Conservation (phyloP, 345 rosid species). For the Abelmoschus esculentus region DNA sequence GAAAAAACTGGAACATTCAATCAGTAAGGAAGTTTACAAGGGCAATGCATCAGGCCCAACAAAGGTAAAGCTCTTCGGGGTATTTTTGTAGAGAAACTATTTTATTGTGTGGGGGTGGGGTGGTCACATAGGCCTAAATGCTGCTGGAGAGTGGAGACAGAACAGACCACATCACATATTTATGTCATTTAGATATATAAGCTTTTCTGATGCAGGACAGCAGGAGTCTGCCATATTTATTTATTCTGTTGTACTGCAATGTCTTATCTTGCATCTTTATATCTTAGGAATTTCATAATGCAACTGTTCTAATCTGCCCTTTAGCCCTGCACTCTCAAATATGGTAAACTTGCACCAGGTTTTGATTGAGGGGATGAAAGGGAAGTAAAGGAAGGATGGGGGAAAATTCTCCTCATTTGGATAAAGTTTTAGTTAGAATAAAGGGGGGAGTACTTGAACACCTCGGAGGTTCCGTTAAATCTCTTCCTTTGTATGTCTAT, state of each 20-base stretch:
- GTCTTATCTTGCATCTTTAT: not conserved
- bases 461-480: not conserved
- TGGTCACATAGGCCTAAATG: not conserved
- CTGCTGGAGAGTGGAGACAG: not conserved
- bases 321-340: not conserved
- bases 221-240: not conserved
- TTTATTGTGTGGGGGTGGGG: not conserved
- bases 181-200: not conserved
- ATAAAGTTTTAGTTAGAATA: not conserved
- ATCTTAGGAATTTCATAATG: not conserved
- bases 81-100: not conserved
- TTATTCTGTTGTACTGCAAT: not conserved
- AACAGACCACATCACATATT: not conserved
- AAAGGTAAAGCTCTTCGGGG: constrained; percentile 26
- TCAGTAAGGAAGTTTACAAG: constrained; percentile 92
- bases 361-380: not conserved
- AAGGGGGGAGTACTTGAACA: not conserved
- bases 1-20: constrained; percentile 74
- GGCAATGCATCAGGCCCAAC: constrained; percentile 99
- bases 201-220: not conserved
- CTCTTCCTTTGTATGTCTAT: not conserved
- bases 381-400: too few relatives aligned
- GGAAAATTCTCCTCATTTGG: not conserved
- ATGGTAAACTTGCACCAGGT: not conserved
- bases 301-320: not conserved